phyloP scores from a whole-genome alignment of 2,329 filamentous ascomycete species.

The Macrophomina tecta region DNA sequence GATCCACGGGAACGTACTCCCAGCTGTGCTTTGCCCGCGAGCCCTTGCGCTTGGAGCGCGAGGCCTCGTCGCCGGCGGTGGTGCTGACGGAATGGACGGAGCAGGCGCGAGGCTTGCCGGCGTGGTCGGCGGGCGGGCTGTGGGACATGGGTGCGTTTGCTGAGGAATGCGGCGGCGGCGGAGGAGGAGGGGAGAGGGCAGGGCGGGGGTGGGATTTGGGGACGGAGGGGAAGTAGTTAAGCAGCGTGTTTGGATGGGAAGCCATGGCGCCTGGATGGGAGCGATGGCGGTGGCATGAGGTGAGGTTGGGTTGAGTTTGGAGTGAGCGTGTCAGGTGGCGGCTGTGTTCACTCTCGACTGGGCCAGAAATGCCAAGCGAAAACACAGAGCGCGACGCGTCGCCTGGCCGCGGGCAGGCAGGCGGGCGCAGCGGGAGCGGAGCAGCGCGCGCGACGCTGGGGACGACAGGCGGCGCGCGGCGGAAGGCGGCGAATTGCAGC shows the following conservation, averaged over 20 bases:
- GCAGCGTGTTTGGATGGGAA: slow-evolving; percentile 24
- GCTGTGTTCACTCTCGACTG: slow-evolving; percentile 23
- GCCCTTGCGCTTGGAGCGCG: neutral
- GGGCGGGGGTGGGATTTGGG: neutral
- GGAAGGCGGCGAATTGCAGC: neutral
- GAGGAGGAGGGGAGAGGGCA: neutral
- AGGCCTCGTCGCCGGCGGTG: neutral
- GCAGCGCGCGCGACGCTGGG: neutral
- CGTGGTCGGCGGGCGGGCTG: neutral
- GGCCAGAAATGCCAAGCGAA: slow-evolving; percentile 24
- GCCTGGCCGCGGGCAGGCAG: neutral
- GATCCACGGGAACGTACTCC: slow-evolving; percentile 25
- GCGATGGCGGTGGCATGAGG: slow-evolving; percentile 15
- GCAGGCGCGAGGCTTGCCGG: slow-evolving; percentile 15
- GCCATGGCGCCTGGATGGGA: neutral
- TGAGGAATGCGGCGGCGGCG: slow-evolving; percentile 21
- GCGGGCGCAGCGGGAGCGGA: neutral
- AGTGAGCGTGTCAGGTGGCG: slow-evolving; percentile 26
- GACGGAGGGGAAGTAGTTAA: slow-evolving; percentile 20
- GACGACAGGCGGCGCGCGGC: neutral
- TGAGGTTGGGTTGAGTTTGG: slow-evolving; percentile 16
- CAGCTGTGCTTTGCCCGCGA: slow-evolving; percentile 27
- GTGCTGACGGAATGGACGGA: slow-evolving; percentile 23
- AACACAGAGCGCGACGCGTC: slow-evolving; percentile 26
- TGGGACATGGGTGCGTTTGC: slow-evolving; percentile 14